Percentiles rank a stretch among this genome's conserved stretches.
Evolutionary conservation across 2,329 filamentous ascomycete genomes (phyloP).

Genomic region (Pseudonectria foliicola): DNA sequence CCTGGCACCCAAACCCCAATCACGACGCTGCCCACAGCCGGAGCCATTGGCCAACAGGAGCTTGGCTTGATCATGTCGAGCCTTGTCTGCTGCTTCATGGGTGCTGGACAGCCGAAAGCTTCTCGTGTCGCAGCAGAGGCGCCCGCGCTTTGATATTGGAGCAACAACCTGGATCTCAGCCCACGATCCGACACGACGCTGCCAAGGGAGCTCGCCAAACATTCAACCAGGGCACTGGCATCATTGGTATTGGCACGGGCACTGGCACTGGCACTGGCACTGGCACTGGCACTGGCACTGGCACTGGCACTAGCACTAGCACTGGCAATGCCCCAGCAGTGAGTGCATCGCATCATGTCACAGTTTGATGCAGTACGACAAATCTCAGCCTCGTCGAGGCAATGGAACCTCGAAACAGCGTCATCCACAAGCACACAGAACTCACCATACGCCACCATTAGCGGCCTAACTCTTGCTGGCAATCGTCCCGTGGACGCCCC

Average conservation of each 20-base stretch:
- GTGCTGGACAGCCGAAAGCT: too few relatives aligned
- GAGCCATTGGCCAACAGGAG: conserved; percentile 20
- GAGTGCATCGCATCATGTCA: conserved; percentile 12
- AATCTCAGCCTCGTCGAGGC: conserved; percentile 20
- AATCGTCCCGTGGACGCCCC: conserved; percentile 14
- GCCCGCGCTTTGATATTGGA: too few relatives aligned
- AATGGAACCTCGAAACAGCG: too few relatives aligned
- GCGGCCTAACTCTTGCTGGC: conserved; percentile 6
- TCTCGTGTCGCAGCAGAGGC: too few relatives aligned
- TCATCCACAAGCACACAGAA: conserved; percentile 9
- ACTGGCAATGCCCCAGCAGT: conserved; percentile 3
- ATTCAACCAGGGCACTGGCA: too few relatives aligned
- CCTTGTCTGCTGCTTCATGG: conserved; percentile 6
- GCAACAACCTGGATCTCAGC: too few relatives aligned
- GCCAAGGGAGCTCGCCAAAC: too few relatives aligned
- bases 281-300: too few relatives aligned
- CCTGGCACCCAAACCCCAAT: conserved; percentile 14
- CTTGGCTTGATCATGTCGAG: conserved; percentile 7
- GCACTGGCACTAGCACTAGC: too few relatives aligned
- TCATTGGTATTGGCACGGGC: too few relatives aligned
- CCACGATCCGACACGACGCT: too few relatives aligned
- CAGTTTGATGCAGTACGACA: conserved; percentile 8
- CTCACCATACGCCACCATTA: conserved; percentile 1
- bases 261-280: too few relatives aligned
- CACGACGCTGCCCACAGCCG: conserved; percentile 16